These are phyloP conservation scores for Penicillium sp. DNA, from an alignment of 2,329 filamentous ascomycete species.

Conservation along the genomic window DNA sequence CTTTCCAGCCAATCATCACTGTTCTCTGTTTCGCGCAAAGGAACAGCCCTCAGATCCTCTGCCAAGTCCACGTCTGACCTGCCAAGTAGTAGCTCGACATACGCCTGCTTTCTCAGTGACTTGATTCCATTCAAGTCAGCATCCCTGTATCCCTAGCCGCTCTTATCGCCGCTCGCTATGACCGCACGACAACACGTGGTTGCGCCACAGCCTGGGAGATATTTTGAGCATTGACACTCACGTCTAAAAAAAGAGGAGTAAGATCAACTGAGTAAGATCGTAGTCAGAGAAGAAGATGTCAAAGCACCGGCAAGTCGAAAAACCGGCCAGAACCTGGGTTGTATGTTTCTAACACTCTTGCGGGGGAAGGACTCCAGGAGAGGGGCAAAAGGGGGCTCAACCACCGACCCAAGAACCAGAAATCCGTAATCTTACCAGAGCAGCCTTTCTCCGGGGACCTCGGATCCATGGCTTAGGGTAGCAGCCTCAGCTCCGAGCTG, in stretches of 20 bases:
- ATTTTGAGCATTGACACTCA: background rate
- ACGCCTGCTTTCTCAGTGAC: background rate
- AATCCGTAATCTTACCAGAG: background rate
- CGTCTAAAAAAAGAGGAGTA: no score
- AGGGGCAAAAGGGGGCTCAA: background rate
- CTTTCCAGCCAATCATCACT: background rate
- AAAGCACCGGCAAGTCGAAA: background rate
- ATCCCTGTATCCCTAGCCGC: background rate
- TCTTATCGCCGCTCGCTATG: slow-evolving; percentile 2
- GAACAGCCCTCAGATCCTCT: background rate
- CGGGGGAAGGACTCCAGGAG: background rate
- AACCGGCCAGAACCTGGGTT: background rate
- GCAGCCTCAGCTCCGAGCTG: background rate
- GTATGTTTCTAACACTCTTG: background rate
- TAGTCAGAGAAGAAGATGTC: background rate
- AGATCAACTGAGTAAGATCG: background rate
- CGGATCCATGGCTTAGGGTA: background rate
- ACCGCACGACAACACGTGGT: slow-evolving; percentile 11
- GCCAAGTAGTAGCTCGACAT: background rate
- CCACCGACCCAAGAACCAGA: background rate
- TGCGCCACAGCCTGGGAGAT: slow-evolving; percentile 11
- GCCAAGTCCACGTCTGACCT: background rate
- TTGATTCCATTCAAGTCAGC: background rate
- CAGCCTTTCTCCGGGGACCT: background rate
- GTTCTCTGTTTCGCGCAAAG: background rate